Percentiles rank a stretch among this genome's conserved stretches.
phyloP scores from a whole-genome alignment of 805 yeast species.

The Pichia pseudocactophila region DNA sequence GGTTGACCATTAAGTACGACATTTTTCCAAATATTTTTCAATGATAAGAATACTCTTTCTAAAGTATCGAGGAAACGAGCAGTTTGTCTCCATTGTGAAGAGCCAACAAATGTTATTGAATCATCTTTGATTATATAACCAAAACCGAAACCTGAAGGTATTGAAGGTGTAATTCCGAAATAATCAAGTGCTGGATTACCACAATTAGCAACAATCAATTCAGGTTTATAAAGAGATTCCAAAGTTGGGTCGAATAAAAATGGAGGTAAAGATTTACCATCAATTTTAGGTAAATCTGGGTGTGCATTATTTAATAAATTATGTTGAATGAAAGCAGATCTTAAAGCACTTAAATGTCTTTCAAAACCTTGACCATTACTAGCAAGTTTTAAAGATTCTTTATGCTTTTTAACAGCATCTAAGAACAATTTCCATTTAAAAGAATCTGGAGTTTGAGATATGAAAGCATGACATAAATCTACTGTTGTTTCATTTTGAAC shows the following conservation, averaged over 20 bases:
- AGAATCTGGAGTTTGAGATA: conserved; percentile 40
- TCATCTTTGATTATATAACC: conserved; percentile 49
- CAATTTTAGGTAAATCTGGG: conserved; percentile 30
- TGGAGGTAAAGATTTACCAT: conserved; percentile 29
- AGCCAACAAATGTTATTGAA: conserved; percentile 40
- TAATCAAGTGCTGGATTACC: conserved; percentile 51
- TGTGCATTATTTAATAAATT: conserved; percentile 39
- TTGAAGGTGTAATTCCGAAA: conserved; percentile 54
- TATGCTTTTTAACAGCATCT: conserved; percentile 45
- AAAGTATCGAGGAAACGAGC: conserved; percentile 45
- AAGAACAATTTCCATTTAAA: conserved; percentile 43
- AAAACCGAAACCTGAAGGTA: conserved; percentile 50
- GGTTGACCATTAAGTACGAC: conserved; percentile 10
- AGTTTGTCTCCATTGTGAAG: conserved; percentile 55
- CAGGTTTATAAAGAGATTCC: conserved; percentile 29
- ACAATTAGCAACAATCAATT: conserved; percentile 40
- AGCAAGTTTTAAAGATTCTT: conserved; percentile 39
- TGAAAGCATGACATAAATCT: conserved; percentile 51
- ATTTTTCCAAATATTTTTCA: conserved; percentile 30
- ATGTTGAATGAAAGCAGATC: conserved; percentile 44
- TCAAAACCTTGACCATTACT: conserved; percentile 63
- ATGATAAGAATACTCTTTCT: conserved; percentile 40
- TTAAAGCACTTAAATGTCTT: conserved; percentile 58
- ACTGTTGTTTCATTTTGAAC: conserved; percentile 48
- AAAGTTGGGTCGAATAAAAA: conserved; percentile 35